Evolutionary conservation across 2,329 filamentous ascomycete genomes (phyloP).

Genomic region (Pseudopyricularia cyperi): DNA sequence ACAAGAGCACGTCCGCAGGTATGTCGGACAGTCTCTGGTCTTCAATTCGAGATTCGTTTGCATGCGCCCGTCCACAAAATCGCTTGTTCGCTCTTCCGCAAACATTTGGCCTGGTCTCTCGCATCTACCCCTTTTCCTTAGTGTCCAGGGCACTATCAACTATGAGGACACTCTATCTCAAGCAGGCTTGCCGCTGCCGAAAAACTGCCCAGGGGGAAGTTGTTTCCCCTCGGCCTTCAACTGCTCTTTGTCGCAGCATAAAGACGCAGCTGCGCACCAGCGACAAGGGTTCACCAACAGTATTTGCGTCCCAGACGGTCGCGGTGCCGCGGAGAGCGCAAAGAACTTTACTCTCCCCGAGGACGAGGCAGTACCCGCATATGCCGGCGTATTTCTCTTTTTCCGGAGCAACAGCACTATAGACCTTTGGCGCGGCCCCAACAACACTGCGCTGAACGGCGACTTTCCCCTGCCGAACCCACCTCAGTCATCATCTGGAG

Average conservation of each 20-base stretch:
- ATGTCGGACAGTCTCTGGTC: conserved; percentile 6
- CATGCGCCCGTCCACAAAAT: conserved; percentile 4
- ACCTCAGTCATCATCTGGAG: neutral
- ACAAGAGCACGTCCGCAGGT: conserved; percentile 6
- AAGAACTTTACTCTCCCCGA: conserved; percentile 2
- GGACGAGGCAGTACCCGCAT: conserved; percentile 1
- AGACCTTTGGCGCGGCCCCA: conserved; percentile 3
- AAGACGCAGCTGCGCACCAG: neutral
- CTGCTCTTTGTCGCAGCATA: conserved; percentile 7
- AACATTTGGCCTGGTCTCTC: neutral
- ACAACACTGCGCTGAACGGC: conserved; percentile 1
- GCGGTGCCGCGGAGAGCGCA: neutral
- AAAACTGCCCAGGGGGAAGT: conserved; percentile 4
- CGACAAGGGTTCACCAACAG: conserved; percentile 5
- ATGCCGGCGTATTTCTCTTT: conserved; percentile 3
- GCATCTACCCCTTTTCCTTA: conserved; percentile 1
- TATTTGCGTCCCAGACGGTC: conserved; percentile 6
- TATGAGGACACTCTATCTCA: conserved; percentile 6
- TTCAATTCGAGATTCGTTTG: conserved; percentile 7
- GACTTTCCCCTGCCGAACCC: conserved; percentile 1
- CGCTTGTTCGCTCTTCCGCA: neutral
- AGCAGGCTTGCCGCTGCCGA: conserved; percentile 6
- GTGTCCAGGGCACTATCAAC: conserved; percentile 7
- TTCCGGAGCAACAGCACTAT: conserved; percentile 4
- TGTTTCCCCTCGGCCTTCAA: conserved; percentile 10